Conservation (phyloP, 2,329 filamentous ascomycete genomes). For the Talaromyces sp. region DNA sequence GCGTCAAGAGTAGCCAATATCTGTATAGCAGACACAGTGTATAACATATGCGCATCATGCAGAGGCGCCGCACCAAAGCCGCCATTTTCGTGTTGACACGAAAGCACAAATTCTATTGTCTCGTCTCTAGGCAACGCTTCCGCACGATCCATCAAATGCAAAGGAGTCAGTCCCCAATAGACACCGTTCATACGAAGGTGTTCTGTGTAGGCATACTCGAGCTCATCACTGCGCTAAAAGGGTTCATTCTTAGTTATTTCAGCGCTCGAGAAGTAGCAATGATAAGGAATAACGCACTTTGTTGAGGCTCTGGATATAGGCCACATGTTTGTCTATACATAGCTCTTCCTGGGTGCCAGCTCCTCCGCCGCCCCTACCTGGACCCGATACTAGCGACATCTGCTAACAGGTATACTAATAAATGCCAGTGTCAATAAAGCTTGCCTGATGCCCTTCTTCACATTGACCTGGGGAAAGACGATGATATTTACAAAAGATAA, state of each 20-base stretch:
- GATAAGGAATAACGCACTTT: conserved; percentile 54
- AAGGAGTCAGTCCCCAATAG: conserved; percentile 90
- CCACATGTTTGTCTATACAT: conserved; percentile 68
- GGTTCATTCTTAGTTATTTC: conserved; percentile 9
- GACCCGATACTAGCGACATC: conserved; percentile 62
- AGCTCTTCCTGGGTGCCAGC: conserved; percentile 52
- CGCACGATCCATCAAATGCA: conserved; percentile 78
- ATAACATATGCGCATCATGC: conserved; percentile 94
- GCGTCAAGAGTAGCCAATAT: conserved; percentile 84
- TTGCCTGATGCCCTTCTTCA: not conserved
- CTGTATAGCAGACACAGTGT: conserved; percentile 92
- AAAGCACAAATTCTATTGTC: conserved; percentile 88
- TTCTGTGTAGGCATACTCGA: conserved; percentile 97
- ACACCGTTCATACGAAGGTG: conserved; percentile 92
- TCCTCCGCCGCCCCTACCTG: conserved; percentile 50
- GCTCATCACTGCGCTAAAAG: conserved; percentile 77
- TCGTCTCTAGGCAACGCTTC: conserved; percentile 76
- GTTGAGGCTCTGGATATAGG: conserved; percentile 90
- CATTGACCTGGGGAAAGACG: not conserved
- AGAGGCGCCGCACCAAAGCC: conserved; percentile 92
- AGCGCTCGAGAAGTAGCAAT: not conserved
- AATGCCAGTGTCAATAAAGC: not conserved
- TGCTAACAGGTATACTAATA: not conserved
- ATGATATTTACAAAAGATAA: not conserved
- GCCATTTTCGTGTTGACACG: conserved; percentile 83